Evolutionary conservation across 2,329 filamentous ascomycete genomes (phyloP), one percentile per base, ranked within the genome.

Genomic region (Fusarium incarnatum): DNA sequence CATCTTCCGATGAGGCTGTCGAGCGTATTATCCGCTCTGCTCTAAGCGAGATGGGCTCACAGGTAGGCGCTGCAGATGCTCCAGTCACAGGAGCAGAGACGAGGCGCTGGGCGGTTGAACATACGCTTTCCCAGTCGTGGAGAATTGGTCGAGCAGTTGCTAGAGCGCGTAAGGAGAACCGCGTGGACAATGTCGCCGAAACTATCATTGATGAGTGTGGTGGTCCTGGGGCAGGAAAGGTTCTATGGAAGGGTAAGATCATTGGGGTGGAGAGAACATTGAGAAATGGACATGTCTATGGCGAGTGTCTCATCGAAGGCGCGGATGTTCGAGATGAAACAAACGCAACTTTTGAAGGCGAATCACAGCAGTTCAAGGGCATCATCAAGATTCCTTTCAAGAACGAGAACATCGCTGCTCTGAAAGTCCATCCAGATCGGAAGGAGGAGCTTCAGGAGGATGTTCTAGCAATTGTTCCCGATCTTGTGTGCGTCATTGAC

Each of bases 391-490:
- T 92, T 50, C 89, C 90, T 0, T 92, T 92, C 81, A 92, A 92
- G 79, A 92, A 92, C 77, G 90, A 93, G 75, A 92, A 92, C 72
- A 90, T 92, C 46, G 86, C 86, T n/a, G 89, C 87, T 1, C 79
- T 84, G 47, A 79, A 72, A 53, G 68, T 81, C 1, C 68, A 73
- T 27, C 56, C 78, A 8, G 76, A 75, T 13, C 70, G 78, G 16
- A 70, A 74, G 2, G 75, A 79, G n/a, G 83, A 84, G 57, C 75
- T 67, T 7, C 79, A 81, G 45, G 79, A 81, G 28, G 77, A 82
- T 32, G 77, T 88, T 0, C 74, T 89, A 2, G 84, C 85, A 2
- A 82, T 86, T 3, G 87, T 88, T 3, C 88, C 88, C 0, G 88
- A 89, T 60, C 76, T 89, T 9, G 85, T 89, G 56, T 81, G 83